Base-by-base conservation (phyloP, 345 rosid species). In the Salix purpurea region DNA sequence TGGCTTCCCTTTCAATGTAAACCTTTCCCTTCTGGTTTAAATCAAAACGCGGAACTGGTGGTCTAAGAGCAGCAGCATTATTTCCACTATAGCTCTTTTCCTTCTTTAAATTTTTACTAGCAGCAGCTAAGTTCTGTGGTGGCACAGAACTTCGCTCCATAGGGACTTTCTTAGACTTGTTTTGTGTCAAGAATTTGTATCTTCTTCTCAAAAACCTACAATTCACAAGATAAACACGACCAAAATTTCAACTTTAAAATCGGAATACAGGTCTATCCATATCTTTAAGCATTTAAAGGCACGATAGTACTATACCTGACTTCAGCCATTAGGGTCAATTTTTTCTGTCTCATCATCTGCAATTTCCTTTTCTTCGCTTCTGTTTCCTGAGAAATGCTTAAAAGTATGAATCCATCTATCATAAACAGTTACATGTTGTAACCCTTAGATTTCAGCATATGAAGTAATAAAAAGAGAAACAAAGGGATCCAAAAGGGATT, bases 141-240 rank as follows among this genome's bases (percentile, higher is more conserved):
- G 74, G 84, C 14, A 68, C 72, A 4, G 50, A 52, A 12, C 67
- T 75, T 61, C 18, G 76, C 61, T 71, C 48, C 2, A 46, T 32
- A 4, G 42, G 76, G 30, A 74, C 37, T 30, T 61, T 86, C 32
- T 74, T 77, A 71, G 83, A 68, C 79, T 87, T 88, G 77, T 85
- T 86, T 76, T 84, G 86, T 58, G 73, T 85, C 84, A 96, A 81
- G 76, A 82, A 85, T 60, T 87, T 72, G 83, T 83, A 87, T 75
- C 97, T 83, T 72, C 82, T 82, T 72, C 84, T 90, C 84, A 93
- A 78, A 86, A 96, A 96, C 74, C 99, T 96, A 77, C 62, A 72
- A 5, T 48, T 64, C 74, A 58, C 77, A 74, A 68, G 3, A 69
- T 10, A 69, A 48, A 28, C 70, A 75, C 30, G 36, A 24, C 77